Percentiles rank a stretch among this genome's conserved stretches.
phyloP scores from a whole-genome alignment of 2,329 filamentous ascomycete genomes.

The Penicillium sp. region DNA sequence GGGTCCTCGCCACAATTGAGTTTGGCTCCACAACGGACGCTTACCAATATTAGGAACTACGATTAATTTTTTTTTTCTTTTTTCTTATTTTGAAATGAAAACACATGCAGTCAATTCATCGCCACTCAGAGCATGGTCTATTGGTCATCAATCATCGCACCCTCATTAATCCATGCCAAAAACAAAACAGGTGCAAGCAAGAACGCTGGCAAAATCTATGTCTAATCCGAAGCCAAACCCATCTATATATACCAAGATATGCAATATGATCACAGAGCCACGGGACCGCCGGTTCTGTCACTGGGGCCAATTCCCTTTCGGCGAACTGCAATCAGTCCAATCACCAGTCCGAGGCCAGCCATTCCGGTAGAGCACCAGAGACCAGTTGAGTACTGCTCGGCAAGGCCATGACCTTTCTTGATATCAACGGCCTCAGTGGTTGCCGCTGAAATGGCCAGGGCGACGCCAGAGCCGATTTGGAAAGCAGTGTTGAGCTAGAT shows the following conservation, averaged over 20 bases:
- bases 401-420: conserved; percentile 32
- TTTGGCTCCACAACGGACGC: conserved; percentile 2
- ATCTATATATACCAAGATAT: not conserved
- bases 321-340: conserved; percentile 19
- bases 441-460: conserved; percentile 41
- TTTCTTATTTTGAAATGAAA: too few species aligned
- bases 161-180: too few species aligned
- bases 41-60: not conserved
- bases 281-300: conserved; percentile 17
- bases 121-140: too few species aligned
- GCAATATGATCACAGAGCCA: conserved; percentile 19
- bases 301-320: conserved; percentile 22
- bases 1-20: not conserved
- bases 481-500: conserved; percentile 43
- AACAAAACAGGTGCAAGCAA: not conserved
- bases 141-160: too few species aligned
- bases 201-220: not conserved
- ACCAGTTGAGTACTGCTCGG: conserved; percentile 41
- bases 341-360: conserved; percentile 35
- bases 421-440: conserved; percentile 41
- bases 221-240: not conserved
- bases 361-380: conserved; percentile 45
- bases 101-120: too few species aligned
- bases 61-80: too few species aligned
- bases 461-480: conserved; percentile 44